A percentile compares a stretch with the other conserved stretches of the same genome.
Conservation (phyloP, 2,329 filamentous ascomycete genomes). For the Botryotinia narcissicola region DNA sequence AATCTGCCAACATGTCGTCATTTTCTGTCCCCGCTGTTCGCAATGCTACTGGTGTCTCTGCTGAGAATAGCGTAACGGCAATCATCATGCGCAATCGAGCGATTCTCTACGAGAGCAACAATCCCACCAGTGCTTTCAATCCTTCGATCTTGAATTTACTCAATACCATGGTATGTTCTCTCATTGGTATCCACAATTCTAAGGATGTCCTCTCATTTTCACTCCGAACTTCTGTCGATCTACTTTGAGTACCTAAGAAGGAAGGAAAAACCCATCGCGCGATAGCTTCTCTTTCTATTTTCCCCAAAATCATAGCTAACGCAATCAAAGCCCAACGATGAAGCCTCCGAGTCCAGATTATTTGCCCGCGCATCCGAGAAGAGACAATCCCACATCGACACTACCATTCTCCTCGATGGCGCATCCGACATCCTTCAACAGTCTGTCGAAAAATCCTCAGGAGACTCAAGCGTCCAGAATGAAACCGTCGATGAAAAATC, state of each 20-base stretch:
- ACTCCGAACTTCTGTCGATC: neutral
- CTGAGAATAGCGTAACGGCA: neutral
- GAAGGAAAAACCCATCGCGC: too few relatives aligned
- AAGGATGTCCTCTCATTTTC: neutral
- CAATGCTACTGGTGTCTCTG: too few relatives aligned
- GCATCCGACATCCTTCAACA: neutral
- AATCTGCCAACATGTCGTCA: neutral
- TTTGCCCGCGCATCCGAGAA: neutral
- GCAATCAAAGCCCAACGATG: slow-evolving; percentile 3
- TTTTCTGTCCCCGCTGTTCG: neutral
- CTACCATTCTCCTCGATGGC: neutral
- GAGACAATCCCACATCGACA: neutral
- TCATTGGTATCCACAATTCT: too few relatives aligned
- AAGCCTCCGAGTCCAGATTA: slow-evolving; percentile 1
- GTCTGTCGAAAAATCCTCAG: neutral
- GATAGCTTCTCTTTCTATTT: fast-evolving
- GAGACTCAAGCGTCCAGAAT: neutral
- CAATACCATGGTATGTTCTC: neutral
- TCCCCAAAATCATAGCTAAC: neutral
- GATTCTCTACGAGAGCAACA: neutral
- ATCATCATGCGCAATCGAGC: neutral
- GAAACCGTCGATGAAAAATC: neutral
- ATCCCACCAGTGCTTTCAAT: neutral
- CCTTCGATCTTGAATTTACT: neutral
- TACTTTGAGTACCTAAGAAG: neutral